phyloP scores from a whole-genome alignment of 1,284 basidiomycete genomes.

The Marasmius fiardii region DNA sequence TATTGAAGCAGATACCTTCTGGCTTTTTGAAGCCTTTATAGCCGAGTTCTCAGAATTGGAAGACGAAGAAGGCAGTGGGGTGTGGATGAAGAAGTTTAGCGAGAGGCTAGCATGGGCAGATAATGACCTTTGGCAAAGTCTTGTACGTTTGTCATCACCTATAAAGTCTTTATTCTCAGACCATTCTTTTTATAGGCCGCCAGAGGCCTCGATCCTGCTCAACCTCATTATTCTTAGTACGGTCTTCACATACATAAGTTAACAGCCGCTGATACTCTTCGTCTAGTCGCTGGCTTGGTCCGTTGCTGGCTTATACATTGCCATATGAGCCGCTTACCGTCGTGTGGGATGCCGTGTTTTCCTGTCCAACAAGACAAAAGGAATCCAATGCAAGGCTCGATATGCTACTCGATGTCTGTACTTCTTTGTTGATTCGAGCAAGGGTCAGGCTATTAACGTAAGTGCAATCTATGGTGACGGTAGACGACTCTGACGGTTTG shows the following conservation, averaged over 20 bases:
- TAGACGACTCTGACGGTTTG: background rate
- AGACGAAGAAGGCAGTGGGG: slow-evolving; percentile 55
- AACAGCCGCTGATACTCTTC: slow-evolving; percentile 11
- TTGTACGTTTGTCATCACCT: slow-evolving; percentile 42
- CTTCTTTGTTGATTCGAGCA: slow-evolving; percentile 61
- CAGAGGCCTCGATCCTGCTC: slow-evolving; percentile 65
- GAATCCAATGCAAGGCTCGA: slow-evolving; percentile 61
- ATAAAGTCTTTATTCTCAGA: slow-evolving; percentile 4
- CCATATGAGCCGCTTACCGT: slow-evolving; percentile 56
- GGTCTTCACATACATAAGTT: slow-evolving; percentile 23
- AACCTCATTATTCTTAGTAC: slow-evolving; percentile 80
- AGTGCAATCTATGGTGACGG: slow-evolving; percentile 17
- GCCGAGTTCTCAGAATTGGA: slow-evolving; percentile 70
- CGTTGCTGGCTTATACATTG: slow-evolving; percentile 67
- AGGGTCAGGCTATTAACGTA: slow-evolving; percentile 55
- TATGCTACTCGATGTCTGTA: slow-evolving; percentile 62
- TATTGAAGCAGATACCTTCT: slow-evolving; percentile 76
- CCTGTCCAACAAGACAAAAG: slow-evolving; percentile 51
- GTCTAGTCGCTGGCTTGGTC: slow-evolving; percentile 71
- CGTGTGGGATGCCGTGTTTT: slow-evolving; percentile 71
- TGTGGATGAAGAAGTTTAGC: slow-evolving; percentile 64
- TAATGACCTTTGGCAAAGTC: slow-evolving; percentile 51
- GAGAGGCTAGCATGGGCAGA: slow-evolving; percentile 66
- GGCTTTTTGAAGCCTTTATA: slow-evolving; percentile 73
- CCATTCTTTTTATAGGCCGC: slow-evolving; percentile 31